phyloP scores from a whole-genome alignment of 164 flowering plant genomes.

The Vitis rupestris region DNA sequence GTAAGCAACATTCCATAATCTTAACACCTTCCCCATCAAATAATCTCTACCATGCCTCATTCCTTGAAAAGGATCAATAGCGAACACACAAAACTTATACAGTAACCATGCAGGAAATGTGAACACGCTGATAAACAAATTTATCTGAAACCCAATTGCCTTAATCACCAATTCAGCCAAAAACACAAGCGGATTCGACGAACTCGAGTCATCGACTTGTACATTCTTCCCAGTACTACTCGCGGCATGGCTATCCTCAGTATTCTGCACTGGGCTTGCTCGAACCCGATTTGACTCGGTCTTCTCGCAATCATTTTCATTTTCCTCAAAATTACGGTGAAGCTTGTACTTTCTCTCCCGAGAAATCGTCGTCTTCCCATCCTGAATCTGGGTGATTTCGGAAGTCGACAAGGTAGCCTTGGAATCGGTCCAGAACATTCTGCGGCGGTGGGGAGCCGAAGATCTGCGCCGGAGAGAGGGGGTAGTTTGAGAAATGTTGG shows the following conservation, averaged over 20 bases:
- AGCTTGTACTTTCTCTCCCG: constrained; percentile 7
- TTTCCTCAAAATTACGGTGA: constrained; percentile 17
- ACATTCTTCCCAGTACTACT: constrained; percentile 4
- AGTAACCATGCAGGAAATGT: constrained; percentile 55
- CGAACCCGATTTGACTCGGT: constrained; percentile 1
- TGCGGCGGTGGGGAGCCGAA: background rate
- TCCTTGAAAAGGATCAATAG: constrained; percentile 42
- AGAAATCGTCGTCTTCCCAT: background rate
- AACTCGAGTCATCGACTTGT: constrained; percentile 17
- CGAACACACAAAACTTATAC: constrained; percentile 31
- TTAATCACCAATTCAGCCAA: constrained; percentile 55
- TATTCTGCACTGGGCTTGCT: background rate
- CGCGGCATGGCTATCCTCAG: background rate
- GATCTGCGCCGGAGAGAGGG: constrained; percentile 31
- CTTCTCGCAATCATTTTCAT: constrained; percentile 12
- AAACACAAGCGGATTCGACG: constrained; percentile 35
- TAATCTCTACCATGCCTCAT: constrained; percentile 22
- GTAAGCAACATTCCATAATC: constrained; percentile 19
- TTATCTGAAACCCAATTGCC: constrained; percentile 52
- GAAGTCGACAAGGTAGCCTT: constrained; percentile 5
- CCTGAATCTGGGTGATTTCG: constrained; percentile 11
- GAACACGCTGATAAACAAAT: constrained; percentile 35
- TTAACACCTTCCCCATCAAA: constrained; percentile 17
- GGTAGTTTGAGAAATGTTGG: background rate
- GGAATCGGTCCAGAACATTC: background rate